phyloP scores from a whole-genome alignment of 257 asterid species.

The Thymus quinquecostatus region DNA sequence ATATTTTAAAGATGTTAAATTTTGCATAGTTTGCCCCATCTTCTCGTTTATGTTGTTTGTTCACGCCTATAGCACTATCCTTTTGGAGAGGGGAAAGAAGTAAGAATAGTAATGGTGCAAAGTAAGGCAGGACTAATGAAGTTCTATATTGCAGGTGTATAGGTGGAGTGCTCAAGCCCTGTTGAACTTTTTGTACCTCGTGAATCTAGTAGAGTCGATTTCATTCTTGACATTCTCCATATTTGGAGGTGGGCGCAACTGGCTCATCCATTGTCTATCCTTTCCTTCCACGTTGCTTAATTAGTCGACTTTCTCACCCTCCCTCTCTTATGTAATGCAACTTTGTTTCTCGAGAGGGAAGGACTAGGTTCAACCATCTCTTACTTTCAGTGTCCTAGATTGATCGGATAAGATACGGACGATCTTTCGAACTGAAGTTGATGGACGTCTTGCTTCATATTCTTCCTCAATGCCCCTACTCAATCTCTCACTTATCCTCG shows the following conservation, averaged over 20 bases:
- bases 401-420: neutral
- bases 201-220: slow-evolving; percentile 30
- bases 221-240: slow-evolving; percentile 28
- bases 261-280: neutral
- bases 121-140: neutral
- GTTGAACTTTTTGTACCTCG: slow-evolving; percentile 36
- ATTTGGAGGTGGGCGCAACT: slow-evolving; percentile 27
- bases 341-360: slow-evolving; percentile 22
- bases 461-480: slow-evolving; percentile 8
- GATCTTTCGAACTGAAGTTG: slow-evolving; percentile 1
- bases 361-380: slow-evolving; percentile 16
- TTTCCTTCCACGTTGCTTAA: slow-evolving; percentile 13
- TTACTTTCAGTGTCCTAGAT: slow-evolving; percentile 28
- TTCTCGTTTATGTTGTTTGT: neutral
- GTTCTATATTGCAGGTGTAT: slow-evolving; percentile 41
- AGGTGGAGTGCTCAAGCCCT: slow-evolving; percentile 31
- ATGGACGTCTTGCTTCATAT: slow-evolving; percentile 2
- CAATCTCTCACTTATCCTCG: neutral
- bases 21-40: neutral
- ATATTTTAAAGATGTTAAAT: too few species aligned
- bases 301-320: slow-evolving; percentile 25
- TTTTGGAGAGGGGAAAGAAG: neutral
- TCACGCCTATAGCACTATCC: neutral
- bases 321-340: slow-evolving; percentile 24
- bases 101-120: neutral